A percentile compares a stretch with the other conserved stretches of the same genome.
Evolutionary conservation across 1,284 basidiomycete species (phyloP).

Genomic region (Sanghuangporus baumii): DNA sequence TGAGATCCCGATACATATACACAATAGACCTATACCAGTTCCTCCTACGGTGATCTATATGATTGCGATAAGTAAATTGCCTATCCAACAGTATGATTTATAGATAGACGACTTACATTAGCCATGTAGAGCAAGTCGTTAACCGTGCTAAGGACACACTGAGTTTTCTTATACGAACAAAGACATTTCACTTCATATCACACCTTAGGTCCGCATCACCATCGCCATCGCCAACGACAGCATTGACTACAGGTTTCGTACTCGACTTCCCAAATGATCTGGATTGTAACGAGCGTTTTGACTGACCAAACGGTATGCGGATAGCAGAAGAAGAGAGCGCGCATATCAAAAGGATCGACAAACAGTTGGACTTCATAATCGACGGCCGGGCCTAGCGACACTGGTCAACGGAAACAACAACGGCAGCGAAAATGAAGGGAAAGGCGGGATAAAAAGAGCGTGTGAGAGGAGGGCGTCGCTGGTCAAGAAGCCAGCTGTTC

Average conservation of each 20-base stretch:
- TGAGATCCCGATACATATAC: slow-evolving; percentile 3
- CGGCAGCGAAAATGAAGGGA: slow-evolving; percentile 14
- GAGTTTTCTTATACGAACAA: slow-evolving; percentile 28
- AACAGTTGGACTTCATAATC: slow-evolving; percentile 13
- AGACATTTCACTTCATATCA: slow-evolving; percentile 13
- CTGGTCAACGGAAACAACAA: background rate
- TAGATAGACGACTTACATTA: slow-evolving; percentile 44
- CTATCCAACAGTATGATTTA: background rate
- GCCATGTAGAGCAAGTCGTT: slow-evolving; percentile 71
- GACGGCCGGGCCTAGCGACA: slow-evolving; percentile 17
- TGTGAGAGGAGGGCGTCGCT: slow-evolving; percentile 10
- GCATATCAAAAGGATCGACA: slow-evolving; percentile 15
- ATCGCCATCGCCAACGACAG: slow-evolving; percentile 20
- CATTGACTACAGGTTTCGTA: slow-evolving; percentile 3
- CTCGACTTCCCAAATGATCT: slow-evolving; percentile 6
- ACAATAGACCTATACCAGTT: slow-evolving; percentile 37
- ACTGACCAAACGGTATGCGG: slow-evolving; percentile 12
- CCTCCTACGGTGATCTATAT: slow-evolving; percentile 59
- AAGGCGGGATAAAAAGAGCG: slow-evolving; percentile 22
- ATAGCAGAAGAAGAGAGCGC: slow-evolving; percentile 11
- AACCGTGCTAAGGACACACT: slow-evolving; percentile 47
- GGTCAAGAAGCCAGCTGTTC: slow-evolving; percentile 1
- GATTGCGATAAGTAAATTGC: background rate
- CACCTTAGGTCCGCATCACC: slow-evolving; percentile 28
- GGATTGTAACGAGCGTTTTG: background rate